These are phyloP conservation scores for Mycena vitilis DNA, from an alignment of 768 basidiomycete species.

Conservation along the genomic window DNA sequence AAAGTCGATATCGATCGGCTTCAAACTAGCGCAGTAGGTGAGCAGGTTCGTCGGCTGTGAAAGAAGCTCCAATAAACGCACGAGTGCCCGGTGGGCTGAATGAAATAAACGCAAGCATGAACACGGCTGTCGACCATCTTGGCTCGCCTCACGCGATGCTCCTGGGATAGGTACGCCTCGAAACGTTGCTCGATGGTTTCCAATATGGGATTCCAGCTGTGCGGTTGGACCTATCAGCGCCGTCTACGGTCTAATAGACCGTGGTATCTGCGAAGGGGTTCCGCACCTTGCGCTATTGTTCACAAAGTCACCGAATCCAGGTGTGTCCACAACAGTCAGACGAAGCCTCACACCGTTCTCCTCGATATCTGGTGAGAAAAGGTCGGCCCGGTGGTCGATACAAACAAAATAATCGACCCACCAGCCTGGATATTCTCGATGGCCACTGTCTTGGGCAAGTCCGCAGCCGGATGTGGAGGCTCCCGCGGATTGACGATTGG, in stretches of 20 bases:
- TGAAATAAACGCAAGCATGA: conserved; percentile 98
- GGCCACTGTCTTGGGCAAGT: conserved; percentile 91
- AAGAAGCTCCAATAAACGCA: conserved; percentile 55
- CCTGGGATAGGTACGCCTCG: conserved; percentile 96
- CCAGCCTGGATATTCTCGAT: conserved; percentile 99
- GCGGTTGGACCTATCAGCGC: conserved; percentile 37
- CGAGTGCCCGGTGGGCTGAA: conserved; percentile 98
- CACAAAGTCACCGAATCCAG: conserved; percentile 99
- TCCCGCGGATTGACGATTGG: conserved; percentile 90
- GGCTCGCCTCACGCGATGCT: conserved; percentile 94
- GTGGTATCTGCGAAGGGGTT: not conserved
- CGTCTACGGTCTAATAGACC: not conserved
- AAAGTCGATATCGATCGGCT: conserved; percentile 98
- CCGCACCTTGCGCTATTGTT: conserved; percentile 95
- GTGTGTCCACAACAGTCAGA: conserved; percentile 98
- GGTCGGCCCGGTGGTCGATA: conserved; percentile 30
- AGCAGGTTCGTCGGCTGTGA: not conserved
- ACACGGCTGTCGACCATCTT: conserved; percentile 97
- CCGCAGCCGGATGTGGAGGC: conserved; percentile 83
- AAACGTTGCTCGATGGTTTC: conserved; percentile 98
- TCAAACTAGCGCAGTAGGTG: conserved; percentile 66
- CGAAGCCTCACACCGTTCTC: conserved; percentile 97
- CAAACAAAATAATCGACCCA: conserved; percentile 51
- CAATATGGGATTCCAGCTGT: conserved; percentile 98
- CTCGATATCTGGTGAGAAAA: conserved; percentile 84